phyloP scores from a whole-genome alignment of 768 basidiomycete genomes.

The Trametes sanguinea region DNA sequence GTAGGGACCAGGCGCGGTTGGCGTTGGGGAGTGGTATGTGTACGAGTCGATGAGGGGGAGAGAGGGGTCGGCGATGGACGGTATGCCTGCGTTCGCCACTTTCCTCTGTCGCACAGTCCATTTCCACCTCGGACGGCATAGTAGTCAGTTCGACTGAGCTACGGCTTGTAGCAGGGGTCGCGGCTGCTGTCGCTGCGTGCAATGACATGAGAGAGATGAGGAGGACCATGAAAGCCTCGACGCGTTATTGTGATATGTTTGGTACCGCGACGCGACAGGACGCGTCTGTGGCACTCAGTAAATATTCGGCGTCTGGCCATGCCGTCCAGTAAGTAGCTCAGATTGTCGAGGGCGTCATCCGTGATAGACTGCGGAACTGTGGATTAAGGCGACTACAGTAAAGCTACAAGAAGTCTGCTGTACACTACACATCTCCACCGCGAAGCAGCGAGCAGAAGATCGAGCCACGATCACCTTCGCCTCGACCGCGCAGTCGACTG shows the following conservation, averaged over 20 bases:
- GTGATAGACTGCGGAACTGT: neutral
- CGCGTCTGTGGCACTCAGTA: conserved; percentile 7
- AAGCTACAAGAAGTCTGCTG: conserved; percentile 13
- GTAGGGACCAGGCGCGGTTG: conserved; percentile 75
- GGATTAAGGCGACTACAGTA: conserved; percentile 9
- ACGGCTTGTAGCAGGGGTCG: too few relatives aligned
- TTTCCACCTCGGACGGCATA: neutral
- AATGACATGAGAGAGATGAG: too few relatives aligned
- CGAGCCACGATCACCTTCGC: conserved; percentile 20
- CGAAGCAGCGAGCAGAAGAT: neutral
- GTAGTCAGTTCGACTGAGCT: too few relatives aligned
- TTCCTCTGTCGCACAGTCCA: neutral
- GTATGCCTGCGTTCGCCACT: conserved; percentile 31
- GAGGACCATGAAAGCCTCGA: neutral
- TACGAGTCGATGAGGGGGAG: conserved; percentile 68
- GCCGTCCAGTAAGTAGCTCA: too few relatives aligned
- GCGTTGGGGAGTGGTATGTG: conserved; percentile 73
- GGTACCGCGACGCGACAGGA: neutral
- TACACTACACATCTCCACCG: conserved; percentile 6
- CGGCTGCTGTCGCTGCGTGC: too few relatives aligned
- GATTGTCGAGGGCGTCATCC: too few relatives aligned
- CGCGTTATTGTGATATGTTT: neutral
- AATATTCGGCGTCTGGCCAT: neutral
- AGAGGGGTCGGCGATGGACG: conserved; percentile 62
- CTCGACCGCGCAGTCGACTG: conserved; percentile 39